Base-by-base conservation (phyloP, 768 basidiomycete species). In the Kondoa malvinella region DNA sequence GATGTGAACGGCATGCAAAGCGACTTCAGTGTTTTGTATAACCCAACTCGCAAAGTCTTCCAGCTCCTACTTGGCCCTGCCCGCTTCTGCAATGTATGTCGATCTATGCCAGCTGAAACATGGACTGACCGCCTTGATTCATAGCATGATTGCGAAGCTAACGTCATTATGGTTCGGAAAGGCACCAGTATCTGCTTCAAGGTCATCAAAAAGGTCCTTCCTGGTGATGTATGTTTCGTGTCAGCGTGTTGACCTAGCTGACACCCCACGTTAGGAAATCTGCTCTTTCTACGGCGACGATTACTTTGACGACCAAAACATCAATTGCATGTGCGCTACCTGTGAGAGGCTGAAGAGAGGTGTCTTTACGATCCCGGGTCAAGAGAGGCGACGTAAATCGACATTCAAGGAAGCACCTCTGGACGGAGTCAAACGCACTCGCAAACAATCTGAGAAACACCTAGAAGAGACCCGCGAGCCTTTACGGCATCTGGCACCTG, bases 31-130 rank as follows among this genome's bases (percentile, higher is more conserved):
- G 69, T 69, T 21, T 32, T 69, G n/a, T 65, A 59, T 40, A 69
- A 65, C 61, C 58, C 57, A 1, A 56, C 64, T 3, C 31, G 61
- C 26, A 58, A 64, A n/a, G 66, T 65, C 40, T 67, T 66, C 34
- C 69, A 69, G 66, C 67, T 69, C 21, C 66, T 69, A 40, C 26
- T 69, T 17, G 69, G 69, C n/a, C 69, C 69, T 30, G 69, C 67
- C 25, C 69, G 69, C 34, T 69, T 69, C 59, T 65, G 66, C 33
- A 69, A 69, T 57, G 69, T 69, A 31, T 4, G 69, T 33, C n/a
- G n/a, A 60, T 4, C 15, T 60, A 15, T 25, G 12, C 8, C 32
- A 17, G 56, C 27, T 29, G 26, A 50, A 2, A 3, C 1, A 34
- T 27, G 33, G 4, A 4, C 56, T 29, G 2, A 33, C 32, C 60